Base-by-base conservation (phyloP, 1,139 yeast genomes). In the Hansenula sp. region DNA sequence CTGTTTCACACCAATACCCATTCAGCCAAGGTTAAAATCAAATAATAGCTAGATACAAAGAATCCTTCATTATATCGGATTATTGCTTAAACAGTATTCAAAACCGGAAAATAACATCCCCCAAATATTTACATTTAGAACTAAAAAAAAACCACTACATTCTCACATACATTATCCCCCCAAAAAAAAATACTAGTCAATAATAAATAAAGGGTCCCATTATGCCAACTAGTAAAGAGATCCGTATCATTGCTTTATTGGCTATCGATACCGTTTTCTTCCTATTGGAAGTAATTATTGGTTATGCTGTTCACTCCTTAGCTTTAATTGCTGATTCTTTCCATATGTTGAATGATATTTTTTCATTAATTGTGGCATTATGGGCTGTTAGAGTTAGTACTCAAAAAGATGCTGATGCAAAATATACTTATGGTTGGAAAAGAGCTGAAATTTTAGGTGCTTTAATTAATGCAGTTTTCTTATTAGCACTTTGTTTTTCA, bases 381-480 rank as follows among this genome's bases (percentile, higher is more conserved):
- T 92, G 97, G 97, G 98, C 98, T 0, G 97, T 92, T 21, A 76
- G 77, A 48, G 96, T 89, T 20, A 89, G 96, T 44, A 84, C 84
- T 56, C 80, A 77, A 38, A 76, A 82, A 56, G 81, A 84, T 18
- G 95, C 96, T 2, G 95, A 88, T 61, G 85, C 92, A 5, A 79
- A 79, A 46, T 90, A 86, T 64, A 90, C 97, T 5, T 90, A 90
- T 56, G 97, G 97, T 12, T 87, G 96, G 95, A 95, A 87, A 65
- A 74, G 97, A 57, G 97, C 97, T 7, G 97, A 87, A 65, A 90
- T 89, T 48, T 73, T 88, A 53, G 96, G 96, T 45, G 98, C 98
- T 5, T 71, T 92, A 46, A 77, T 92, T 52, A 92, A 92, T 58
- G 96, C 97, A 2, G 97, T 92, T 13, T 92, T 92, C 55, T 66